Percentiles rank a stretch among this genome's conserved stretches.
Evolutionary conservation across 768 basidiomycete genomes (phyloP).

Genomic region (Porpolomopsis calyptriformis): DNA sequence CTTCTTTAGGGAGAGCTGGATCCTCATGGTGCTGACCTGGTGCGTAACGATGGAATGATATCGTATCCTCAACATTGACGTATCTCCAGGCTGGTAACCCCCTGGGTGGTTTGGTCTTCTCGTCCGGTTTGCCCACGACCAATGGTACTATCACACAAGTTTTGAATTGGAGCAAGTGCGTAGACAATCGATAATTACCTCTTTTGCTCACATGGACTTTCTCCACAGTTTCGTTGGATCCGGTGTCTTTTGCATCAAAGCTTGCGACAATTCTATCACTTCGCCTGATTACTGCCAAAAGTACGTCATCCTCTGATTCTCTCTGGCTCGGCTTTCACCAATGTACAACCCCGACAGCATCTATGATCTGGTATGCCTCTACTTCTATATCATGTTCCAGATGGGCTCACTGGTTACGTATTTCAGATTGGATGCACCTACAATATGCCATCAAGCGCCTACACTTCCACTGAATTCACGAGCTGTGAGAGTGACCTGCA

Average conservation of each 20-base stretch:
- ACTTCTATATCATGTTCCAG: too few relatives aligned
- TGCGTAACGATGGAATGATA: conserved; percentile 5
- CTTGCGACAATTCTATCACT: conserved; percentile 41
- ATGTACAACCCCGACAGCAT: background rate
- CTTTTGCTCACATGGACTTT: too few relatives aligned
- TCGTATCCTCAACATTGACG: conserved; percentile 7
- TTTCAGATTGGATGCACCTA: conserved; percentile 7
- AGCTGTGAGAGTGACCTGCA: conserved; percentile 4
- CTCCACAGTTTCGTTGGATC: conserved; percentile 51
- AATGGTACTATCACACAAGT: conserved; percentile 28
- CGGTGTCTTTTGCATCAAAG: conserved; percentile 44
- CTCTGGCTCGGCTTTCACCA: background rate
- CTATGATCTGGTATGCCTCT: conserved; percentile 2
- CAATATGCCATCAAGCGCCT: conserved; percentile 5
- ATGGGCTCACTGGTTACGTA: too few relatives aligned
- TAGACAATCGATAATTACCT: too few relatives aligned
- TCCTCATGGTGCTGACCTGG: conserved; percentile 50
- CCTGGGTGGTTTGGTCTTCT: conserved; percentile 61
- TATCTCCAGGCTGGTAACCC: conserved; percentile 22
- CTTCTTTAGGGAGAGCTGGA: conserved; percentile 54
- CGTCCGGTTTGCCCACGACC: conserved; percentile 31
- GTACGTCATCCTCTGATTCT: conserved; percentile 27
- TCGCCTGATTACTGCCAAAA: conserved; percentile 39
- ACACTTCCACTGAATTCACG: conserved; percentile 2
- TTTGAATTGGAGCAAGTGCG: conserved; percentile 48